Conservation (phyloP, 306 rosid species). For the Rosa lucieae region DNA sequence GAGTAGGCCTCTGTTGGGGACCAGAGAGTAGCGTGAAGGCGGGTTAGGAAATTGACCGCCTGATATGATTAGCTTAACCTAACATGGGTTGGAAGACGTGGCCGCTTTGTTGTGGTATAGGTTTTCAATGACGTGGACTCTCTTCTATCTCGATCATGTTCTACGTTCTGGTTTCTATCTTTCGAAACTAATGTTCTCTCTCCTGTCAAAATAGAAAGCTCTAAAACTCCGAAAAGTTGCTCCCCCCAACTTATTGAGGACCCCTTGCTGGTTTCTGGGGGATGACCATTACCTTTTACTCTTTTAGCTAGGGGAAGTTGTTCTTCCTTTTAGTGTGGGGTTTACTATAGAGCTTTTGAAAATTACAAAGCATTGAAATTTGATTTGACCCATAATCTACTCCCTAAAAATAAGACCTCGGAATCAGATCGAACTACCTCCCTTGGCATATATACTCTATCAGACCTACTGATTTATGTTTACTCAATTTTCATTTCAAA, state of each 20-base stretch:
- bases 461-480: not conserved
- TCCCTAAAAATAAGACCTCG: not conserved
- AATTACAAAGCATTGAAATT: not conserved
- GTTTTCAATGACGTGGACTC: constrained; percentile 21
- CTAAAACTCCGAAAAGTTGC: not conserved
- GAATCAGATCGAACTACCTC: not conserved
- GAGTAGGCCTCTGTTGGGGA: not conserved
- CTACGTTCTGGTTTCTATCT: not conserved
- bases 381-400: not conserved
- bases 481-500: not conserved
- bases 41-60: constrained; percentile 26
- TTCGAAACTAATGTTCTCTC: not conserved
- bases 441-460: not conserved
- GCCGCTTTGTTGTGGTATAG: constrained; percentile 17
- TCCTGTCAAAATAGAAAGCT: not conserved
- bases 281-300: not conserved
- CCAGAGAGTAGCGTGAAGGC: not conserved
- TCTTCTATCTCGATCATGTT: not conserved
- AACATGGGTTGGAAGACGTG: constrained; percentile 30
- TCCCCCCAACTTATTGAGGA: not conserved
- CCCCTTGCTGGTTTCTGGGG: not conserved
- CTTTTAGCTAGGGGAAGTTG: not conserved
- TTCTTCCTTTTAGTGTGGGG: not conserved
- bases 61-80: constrained; percentile 31
- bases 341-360: not conserved